Conservation (phyloP, 2,329 filamentous ascomycete genomes). For the Albifimbria verrucaria region DNA sequence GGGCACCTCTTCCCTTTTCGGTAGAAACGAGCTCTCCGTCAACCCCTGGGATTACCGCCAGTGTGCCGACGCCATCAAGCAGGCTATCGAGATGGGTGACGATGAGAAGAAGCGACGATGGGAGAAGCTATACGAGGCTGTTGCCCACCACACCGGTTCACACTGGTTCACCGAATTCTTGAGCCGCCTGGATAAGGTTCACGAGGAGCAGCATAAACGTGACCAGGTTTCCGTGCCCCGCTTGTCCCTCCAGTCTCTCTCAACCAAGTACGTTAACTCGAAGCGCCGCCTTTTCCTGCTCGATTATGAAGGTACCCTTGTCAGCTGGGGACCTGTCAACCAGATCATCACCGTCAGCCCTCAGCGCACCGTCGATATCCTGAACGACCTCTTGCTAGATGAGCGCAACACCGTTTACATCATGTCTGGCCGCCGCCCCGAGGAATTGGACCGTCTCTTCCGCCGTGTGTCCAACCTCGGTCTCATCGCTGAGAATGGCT, state of each 20-base stretch:
- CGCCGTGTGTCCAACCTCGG: conserved; percentile 78
- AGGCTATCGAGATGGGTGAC: conserved; percentile 74
- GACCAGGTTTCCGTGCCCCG: conserved; percentile 86
- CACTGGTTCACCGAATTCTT: conserved; percentile 82
- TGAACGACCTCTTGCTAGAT: conserved; percentile 79
- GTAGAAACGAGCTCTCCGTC: conserved; percentile 74
- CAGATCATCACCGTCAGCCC: conserved; percentile 85
- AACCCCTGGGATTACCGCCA: conserved; percentile 95
- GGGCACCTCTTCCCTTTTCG: conserved; percentile 83
- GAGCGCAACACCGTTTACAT: conserved; percentile 84
- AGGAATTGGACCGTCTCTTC: conserved; percentile 86
- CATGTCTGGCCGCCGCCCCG: conserved; percentile 85
- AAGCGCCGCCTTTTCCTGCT: conserved; percentile 78
- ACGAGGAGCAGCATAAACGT: conserved; percentile 79
- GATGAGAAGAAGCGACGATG: conserved; percentile 74
- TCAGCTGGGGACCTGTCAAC: conserved; percentile 79
- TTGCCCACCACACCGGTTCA: conserved; percentile 77
- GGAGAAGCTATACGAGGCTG: conserved; percentile 67
- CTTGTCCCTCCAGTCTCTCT: conserved; percentile 65
- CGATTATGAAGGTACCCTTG: conserved; percentile 90
- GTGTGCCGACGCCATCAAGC: conserved; percentile 81
- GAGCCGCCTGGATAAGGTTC: conserved; percentile 67
- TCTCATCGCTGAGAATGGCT: conserved; percentile 91
- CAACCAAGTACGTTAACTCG: conserved; percentile 62
- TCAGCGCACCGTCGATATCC: conserved; percentile 73